These are phyloP conservation scores for Coelastrella sp. DNA, from an alignment of 139 green algal genomes.

Conservation along the genomic window DNA sequence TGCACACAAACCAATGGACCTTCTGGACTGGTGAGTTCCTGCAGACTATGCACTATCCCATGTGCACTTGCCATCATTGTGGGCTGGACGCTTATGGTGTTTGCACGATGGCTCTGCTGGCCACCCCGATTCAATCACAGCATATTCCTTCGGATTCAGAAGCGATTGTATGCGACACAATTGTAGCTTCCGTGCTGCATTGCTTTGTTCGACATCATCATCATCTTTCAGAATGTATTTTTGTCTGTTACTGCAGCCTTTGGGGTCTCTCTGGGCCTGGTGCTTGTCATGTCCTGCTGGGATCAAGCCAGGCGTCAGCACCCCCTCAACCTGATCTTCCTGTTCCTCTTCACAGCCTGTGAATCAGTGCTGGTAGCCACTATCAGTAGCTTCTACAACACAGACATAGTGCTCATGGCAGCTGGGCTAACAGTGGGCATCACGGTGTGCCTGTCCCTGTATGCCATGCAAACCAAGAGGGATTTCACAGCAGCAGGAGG, in stretches of 20 bases:
- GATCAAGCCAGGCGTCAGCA: constrained; percentile 41
- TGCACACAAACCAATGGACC: constrained; percentile 35
- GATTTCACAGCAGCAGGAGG: constrained; percentile 47
- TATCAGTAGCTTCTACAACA: constrained; percentile 38
- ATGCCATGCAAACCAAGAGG: constrained; percentile 43
- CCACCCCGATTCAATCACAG: too few relatives aligned
- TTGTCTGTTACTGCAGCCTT: background rate
- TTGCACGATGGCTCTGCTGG: too few relatives aligned
- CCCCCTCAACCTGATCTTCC: constrained; percentile 49
- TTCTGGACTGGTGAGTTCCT: background rate
- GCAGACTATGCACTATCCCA: too few relatives aligned
- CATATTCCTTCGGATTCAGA: too few relatives aligned
- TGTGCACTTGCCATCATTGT: too few relatives aligned
- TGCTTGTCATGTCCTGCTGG: constrained; percentile 20
- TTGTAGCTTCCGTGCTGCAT: too few relatives aligned
- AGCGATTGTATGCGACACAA: too few relatives aligned
- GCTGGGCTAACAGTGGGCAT: constrained; percentile 21
- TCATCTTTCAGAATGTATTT: background rate
- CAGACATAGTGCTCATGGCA: constrained; percentile 37
- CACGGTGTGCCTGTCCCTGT: constrained; percentile 17
- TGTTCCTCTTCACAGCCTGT: constrained; percentile 52
- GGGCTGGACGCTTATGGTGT: too few relatives aligned
- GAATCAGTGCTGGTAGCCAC: constrained; percentile 51
- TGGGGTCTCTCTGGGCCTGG: background rate
- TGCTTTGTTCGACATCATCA: too few relatives aligned